Conservation (phyloP, 2,329 filamentous ascomycete genomes). For the Aspergillus carbonarius region DNA sequence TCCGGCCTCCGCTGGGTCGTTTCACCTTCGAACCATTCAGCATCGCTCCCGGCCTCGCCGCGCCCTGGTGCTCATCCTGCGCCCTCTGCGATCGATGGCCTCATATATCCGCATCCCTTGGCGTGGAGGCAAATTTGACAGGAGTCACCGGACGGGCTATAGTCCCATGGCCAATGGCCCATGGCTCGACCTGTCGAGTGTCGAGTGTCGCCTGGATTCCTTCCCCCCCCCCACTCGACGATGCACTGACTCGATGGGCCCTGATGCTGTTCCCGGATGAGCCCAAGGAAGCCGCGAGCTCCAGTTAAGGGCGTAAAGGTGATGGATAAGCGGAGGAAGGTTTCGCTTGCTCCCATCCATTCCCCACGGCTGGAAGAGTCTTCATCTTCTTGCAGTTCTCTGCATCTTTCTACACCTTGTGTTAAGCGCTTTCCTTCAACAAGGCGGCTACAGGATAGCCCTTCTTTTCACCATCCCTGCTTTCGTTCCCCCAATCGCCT, state of each 20-base stretch:
- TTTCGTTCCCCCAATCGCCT: background rate
- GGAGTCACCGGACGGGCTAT: background rate
- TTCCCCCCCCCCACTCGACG: background rate
- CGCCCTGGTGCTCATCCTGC: background rate
- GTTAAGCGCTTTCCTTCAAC: slow-evolving; percentile 4
- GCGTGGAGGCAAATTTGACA: background rate
- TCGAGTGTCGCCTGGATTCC: background rate
- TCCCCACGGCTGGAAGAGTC: background rate
- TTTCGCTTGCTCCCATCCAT: background rate
- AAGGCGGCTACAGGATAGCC: background rate
- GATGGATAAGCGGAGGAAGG: background rate
- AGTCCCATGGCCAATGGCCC: background rate
- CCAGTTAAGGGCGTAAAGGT: background rate
- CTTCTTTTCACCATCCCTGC: background rate
- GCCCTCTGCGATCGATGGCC: background rate
- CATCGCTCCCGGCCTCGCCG: too few relatives aligned
- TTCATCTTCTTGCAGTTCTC: slow-evolving; percentile 2
- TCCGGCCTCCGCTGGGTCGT: slow-evolving; percentile 11
- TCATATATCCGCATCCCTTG: background rate
- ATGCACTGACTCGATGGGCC: slow-evolving; percentile 1
- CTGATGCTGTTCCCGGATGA: background rate
- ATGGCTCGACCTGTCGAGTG: background rate
- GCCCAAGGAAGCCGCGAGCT: background rate
- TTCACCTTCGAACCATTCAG: slow-evolving; percentile 13
- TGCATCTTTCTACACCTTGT: slow-evolving; percentile 2